Evolutionary conservation across 768 basidiomycete genomes (phyloP).

Genomic region (Naematelia encephala): DNA sequence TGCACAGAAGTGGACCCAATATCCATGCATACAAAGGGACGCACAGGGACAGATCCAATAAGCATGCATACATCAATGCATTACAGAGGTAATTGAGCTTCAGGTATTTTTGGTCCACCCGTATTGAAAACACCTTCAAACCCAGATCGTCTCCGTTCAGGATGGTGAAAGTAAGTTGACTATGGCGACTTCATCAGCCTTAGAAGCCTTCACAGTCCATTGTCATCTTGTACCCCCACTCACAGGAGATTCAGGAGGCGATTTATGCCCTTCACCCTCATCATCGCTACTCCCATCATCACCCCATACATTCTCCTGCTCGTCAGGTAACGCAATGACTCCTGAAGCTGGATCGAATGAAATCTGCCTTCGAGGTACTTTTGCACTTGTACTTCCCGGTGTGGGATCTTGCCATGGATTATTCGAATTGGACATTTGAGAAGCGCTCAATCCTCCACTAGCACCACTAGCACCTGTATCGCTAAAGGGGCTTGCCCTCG

Average conservation of each 20-base stretch:
- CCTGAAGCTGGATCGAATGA: constrained; percentile 84
- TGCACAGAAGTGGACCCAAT: too few relatives aligned
- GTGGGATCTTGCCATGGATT: constrained; percentile 53
- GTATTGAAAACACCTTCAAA: constrained; percentile 9
- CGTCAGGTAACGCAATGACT: constrained; percentile 81
- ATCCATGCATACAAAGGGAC: too few relatives aligned
- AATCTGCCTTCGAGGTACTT: constrained; percentile 57
- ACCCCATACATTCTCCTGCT: constrained; percentile 54
- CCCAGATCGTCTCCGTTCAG: constrained; percentile 56
- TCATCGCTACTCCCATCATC: constrained; percentile 56
- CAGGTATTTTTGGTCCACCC: constrained; percentile 1
- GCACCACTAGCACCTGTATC: constrained; percentile 34
- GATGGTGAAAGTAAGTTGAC: constrained; percentile 61
- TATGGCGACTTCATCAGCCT: too few relatives aligned
- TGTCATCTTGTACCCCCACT: too few relatives aligned
- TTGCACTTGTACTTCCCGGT: constrained; percentile 15
- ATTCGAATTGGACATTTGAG: constrained; percentile 14
- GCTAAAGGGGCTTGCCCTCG: not conserved
- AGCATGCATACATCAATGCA: not conserved
- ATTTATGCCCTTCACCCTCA: constrained; percentile 57
- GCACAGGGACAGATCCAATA: too few relatives aligned
- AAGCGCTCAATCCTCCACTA: constrained; percentile 57
- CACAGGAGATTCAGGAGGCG: constrained; percentile 26
- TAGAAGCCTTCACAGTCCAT: too few relatives aligned
- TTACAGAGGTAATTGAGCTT: not conserved